These are phyloP conservation scores for Anisogramma anomala DNA, from an alignment of 2,329 filamentous ascomycete species.

Conservation along the genomic window DNA sequence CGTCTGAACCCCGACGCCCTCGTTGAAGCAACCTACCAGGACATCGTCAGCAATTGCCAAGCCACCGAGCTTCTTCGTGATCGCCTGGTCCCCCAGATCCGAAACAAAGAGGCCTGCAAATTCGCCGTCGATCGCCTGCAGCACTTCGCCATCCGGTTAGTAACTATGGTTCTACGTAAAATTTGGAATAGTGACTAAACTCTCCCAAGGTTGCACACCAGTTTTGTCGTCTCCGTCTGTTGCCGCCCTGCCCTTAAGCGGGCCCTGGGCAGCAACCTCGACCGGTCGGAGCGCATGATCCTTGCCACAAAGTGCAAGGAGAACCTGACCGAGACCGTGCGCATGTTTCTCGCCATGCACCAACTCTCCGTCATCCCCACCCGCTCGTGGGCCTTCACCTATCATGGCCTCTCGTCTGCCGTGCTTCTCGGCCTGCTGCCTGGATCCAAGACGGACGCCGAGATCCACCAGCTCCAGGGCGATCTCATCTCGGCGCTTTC, in stretches of 20 bases:
- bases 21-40: constrained; percentile 36
- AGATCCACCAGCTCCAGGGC: constrained; percentile 51
- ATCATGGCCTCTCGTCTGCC: constrained; percentile 54
- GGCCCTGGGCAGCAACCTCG: constrained; percentile 36
- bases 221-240: constrained; percentile 53
- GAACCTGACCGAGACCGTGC: constrained; percentile 53
- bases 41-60: constrained; percentile 47
- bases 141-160: constrained; percentile 51
- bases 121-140: constrained; percentile 52
- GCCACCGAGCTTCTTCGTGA: constrained; percentile 40
- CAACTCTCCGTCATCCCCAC: constrained; percentile 56
- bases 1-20: constrained; percentile 44
- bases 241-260: constrained; percentile 51
- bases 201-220: constrained; percentile 54
- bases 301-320: constrained; percentile 48
- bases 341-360: constrained; percentile 60
- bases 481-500: constrained; percentile 53
- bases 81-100: constrained; percentile 39
- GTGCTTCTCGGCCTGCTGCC: constrained; percentile 51
- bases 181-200: no score
- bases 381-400: constrained; percentile 56
- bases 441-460: constrained; percentile 51
- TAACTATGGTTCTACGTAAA: no score
- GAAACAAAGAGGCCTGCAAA: constrained; percentile 51
- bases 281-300: constrained; percentile 38